A percentile compares a stretch with the other conserved stretches of the same genome.
phyloP scores from a whole-genome alignment of 139 green algal species.

The Coelastrella sp. region DNA sequence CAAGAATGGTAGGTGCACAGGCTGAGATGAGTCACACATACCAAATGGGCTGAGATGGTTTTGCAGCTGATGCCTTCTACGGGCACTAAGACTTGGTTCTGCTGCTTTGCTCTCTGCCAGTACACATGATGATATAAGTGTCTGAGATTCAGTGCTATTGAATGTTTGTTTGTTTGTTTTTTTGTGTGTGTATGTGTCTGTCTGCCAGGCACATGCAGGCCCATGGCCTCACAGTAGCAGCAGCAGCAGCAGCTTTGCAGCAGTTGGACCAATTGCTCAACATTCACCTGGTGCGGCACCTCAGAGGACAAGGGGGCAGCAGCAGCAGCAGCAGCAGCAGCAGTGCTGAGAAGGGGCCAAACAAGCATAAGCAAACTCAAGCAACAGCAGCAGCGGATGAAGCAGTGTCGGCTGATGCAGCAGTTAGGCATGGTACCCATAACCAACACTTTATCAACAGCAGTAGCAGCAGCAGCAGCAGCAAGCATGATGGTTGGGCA shows the following conservation, averaged over 20 bases:
- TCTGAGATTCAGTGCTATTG: no score
- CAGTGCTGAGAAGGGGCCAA: not conserved
- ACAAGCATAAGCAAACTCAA: not conserved
- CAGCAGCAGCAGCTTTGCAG: not conserved
- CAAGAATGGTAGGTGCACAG: no score
- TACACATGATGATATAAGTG: no score
- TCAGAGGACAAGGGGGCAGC: not conserved
- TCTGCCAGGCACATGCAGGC: not conserved
- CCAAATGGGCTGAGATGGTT: no score
- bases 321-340: not conserved
- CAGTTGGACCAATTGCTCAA: not conserved
- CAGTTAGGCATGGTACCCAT: not conserved
- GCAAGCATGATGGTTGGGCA: not conserved
- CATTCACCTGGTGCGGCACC: not conserved
- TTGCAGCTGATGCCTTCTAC: no score
- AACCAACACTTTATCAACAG: not conserved
- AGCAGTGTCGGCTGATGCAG: not conserved
- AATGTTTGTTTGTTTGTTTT: not conserved
- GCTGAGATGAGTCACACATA: no score
- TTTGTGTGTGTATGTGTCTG: not conserved
- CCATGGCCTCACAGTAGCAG: not conserved
- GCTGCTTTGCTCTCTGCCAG: no score
- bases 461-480: not conserved
- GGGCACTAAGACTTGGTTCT: no score
- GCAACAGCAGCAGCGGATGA: not conserved